Evolutionary conservation across 139 green algal species (phyloP), one percentile per base, ranked within the genome.

Genomic region (Volvox reticuliferus): DNA sequence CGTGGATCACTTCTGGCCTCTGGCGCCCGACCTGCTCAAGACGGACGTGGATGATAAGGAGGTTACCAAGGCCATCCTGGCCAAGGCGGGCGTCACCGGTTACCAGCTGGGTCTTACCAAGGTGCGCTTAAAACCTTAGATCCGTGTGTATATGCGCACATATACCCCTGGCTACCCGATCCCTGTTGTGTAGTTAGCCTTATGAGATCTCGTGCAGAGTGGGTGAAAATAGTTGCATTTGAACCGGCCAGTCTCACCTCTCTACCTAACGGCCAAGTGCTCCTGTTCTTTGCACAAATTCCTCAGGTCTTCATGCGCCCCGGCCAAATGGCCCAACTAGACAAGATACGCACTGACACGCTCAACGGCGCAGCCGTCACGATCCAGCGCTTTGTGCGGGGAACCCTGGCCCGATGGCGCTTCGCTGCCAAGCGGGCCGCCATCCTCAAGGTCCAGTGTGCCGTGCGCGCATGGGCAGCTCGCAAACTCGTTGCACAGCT

Each of bases 291-390:
- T 55, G 44, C 5, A 55, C 44, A 9, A 55, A 55, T 55, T 32
- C 73, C 2, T 21, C 89, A 96, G 94, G 82, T 98, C 36, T 98
- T 98, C 91, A 88, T 98, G 92, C 93, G 97, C 35, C 95, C 94
- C 17, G 98, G 98, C 33, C 96, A 99, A 92, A 99, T 99, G 97
- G 98, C 97, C 1, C 88, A 97, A 81, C 94, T 99, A 80, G 98
- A 99, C 93, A 99, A 98, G 95, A 88, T 96, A 86, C 94, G 97
- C 79, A 98, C 94, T 0, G 97, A 99, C 30, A 89, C 96, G 81
- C 92, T 99, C 75, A 97, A 98, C 93, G 82, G 17, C 1, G 95
- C 96, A 1, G 98, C 98, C 21, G 93, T 93, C 32, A 95, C 80
- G 28, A 95, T 99, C 82, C 97, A 99, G 95, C 93, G 94, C 71